Percentiles rank a stretch among this genome's conserved stretches.
These are phyloP conservation scores for Aspergillus sp. DNA, from an alignment of 2,329 filamentous ascomycete genomes.

Conservation along the genomic window DNA sequence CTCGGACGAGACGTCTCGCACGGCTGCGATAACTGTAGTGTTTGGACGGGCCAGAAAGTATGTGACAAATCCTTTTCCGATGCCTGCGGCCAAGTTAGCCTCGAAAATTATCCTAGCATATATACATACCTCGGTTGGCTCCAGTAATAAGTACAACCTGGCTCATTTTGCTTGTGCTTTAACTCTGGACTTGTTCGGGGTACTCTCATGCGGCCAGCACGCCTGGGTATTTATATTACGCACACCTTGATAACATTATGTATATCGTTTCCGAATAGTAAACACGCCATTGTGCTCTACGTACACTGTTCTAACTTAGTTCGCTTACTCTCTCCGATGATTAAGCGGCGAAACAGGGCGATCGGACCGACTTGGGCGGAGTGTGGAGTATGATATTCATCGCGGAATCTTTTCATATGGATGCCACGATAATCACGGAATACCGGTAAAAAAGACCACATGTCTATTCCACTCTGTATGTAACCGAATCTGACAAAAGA, in stretches of 20 bases:
- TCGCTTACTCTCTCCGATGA: too few species aligned
- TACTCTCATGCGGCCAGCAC: background rate
- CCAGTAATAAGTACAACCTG: slow-evolving; percentile 4
- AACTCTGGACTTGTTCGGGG: background rate
- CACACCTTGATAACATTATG: background rate
- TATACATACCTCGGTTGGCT: slow-evolving; percentile 2
- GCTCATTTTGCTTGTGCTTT: slow-evolving; percentile 1
- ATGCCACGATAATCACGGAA: too few species aligned
- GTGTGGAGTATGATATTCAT: too few species aligned
- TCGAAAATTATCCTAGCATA: too few species aligned
- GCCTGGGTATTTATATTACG: background rate
- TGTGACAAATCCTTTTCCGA: slow-evolving; percentile 9
- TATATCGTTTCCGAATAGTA: background rate
- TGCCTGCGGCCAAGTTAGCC: slow-evolving; percentile 1
- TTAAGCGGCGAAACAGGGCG: too few species aligned
- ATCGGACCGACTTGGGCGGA: too few species aligned
- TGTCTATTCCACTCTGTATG: too few species aligned
- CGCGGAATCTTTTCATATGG: too few species aligned
- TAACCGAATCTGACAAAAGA: too few species aligned
- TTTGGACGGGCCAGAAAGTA: background rate
- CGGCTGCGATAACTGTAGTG: slow-evolving; percentile 15
- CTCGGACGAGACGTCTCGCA: background rate
- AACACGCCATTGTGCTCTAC: too few species aligned
- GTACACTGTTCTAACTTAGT: too few species aligned
- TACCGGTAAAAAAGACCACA: too few species aligned